Percentiles rank a stretch among this genome's conserved stretches.
These are phyloP conservation scores for Glycyrrhiza uralensis DNA, from an alignment of 306 rosid genomes.

Conservation along the genomic window DNA sequence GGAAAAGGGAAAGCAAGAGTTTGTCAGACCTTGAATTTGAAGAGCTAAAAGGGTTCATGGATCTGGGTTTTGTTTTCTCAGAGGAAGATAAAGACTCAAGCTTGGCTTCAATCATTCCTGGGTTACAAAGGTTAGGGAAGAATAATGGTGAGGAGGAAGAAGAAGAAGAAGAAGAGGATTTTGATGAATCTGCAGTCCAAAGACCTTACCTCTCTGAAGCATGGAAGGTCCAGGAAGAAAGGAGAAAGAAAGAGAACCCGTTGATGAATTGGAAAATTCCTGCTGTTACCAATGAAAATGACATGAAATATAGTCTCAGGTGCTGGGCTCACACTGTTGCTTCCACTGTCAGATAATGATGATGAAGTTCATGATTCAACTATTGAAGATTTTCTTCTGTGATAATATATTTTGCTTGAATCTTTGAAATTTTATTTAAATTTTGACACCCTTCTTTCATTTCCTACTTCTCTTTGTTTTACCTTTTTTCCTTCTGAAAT, in stretches of 20 bases:
- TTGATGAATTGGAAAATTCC: slow-evolving; percentile 69
- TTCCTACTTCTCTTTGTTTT: not conserved
- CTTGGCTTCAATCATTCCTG: slow-evolving; percentile 82
- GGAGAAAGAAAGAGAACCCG: slow-evolving; percentile 46
- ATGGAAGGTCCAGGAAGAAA: slow-evolving; percentile 57
- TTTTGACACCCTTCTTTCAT: not conserved
- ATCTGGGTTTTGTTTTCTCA: slow-evolving; percentile 82
- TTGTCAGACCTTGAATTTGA: slow-evolving; percentile 77
- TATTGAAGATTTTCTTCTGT: not conserved
- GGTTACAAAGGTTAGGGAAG: slow-evolving; percentile 72
- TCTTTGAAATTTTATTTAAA: not conserved
- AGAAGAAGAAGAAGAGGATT: slow-evolving; percentile 13
- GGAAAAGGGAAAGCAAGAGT: slow-evolving; percentile 61
- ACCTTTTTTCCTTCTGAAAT: not conserved
- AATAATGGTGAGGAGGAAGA: slow-evolving; percentile 31
- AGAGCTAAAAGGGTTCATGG: slow-evolving; percentile 88
- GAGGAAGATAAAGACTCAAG: slow-evolving; percentile 72
- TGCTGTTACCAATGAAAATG: slow-evolving; percentile 46
- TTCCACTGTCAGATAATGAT: slow-evolving; percentile 65
- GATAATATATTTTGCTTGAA: slow-evolving; percentile 9
- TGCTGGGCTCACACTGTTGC: slow-evolving; percentile 91
- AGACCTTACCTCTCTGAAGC: slow-evolving; percentile 94
- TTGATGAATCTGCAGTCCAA: slow-evolving; percentile 32
- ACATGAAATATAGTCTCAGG: slow-evolving; percentile 66
- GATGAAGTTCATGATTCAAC: slow-evolving; percentile 19